Base-by-base conservation (phyloP, 78 protist genomes). In the Capsaspora owczarzaki region DNA sequence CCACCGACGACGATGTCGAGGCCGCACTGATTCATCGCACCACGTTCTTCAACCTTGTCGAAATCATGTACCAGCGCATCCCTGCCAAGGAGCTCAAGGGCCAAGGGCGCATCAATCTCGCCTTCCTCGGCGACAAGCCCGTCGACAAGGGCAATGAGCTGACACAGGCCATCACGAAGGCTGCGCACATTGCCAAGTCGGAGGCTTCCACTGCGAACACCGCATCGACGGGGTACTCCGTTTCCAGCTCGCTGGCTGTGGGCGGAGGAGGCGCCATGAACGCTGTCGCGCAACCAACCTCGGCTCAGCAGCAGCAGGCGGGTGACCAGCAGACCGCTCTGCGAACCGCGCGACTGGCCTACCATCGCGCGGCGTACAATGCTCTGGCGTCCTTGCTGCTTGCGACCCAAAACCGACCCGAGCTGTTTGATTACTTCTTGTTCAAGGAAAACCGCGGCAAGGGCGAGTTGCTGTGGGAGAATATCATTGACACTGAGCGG, bases 401-500 rank as follows among this genome's bases (percentile, higher is more conserved):
- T 2, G 10, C 77, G 23, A 89, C 93, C 29, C 93, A 89, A 35
- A 71, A 60, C 63, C 82, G 83, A 10, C 89, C 82, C 42, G 68
- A 83, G 69, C 79, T 89, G 56, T 86, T 69, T 78, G 70, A 70
- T n/a, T 77, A 51, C 10, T 82, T 89, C 83, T 71, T 82, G 35
- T 86, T 89, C 76, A 81, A 69, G 60, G 93, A 89, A 71, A 82
- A 82, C 44, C 60, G 61, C 37, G 89, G 78, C 1, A 89, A 89
- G 80, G 86, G 80, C 40, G 86, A 79, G 83, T 60, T 68, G 19
- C 63, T 89, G 42, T 89, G 93, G 89, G 93, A 85, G 61, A 89
- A 85, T 33, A 79, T 89, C 40, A 41, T 89, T 31, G 87, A 85
- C 61, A 27, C 49, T 25, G 66, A 43, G 78, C 46, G 31, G 4